Evolutionary conservation across 441 rosid genomes (phyloP).

Genomic region (Gossypium lobatum): DNA sequence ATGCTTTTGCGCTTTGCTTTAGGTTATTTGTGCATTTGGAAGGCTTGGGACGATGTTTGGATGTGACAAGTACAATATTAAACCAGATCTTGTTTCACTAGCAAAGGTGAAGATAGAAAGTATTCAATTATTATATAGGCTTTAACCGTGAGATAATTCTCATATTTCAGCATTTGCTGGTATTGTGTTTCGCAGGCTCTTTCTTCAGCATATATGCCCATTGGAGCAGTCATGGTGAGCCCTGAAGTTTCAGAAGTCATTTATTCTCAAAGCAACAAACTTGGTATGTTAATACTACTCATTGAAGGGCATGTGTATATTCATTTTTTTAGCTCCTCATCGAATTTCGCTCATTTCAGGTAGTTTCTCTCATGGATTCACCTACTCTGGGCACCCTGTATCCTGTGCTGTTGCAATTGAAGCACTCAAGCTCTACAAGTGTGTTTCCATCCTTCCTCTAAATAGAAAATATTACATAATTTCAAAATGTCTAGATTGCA

Average conservation of each 20-base stretch:
- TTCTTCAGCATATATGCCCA: slow-evolving; percentile 90
- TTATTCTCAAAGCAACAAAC: slow-evolving; percentile 39
- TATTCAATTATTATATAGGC: not conserved
- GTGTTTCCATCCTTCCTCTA: slow-evolving; percentile 18
- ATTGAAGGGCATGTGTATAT: not conserved
- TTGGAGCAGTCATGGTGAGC: slow-evolving; percentile 82
- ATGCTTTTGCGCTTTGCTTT: slow-evolving; percentile 16
- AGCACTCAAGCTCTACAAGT: slow-evolving; percentile 82
- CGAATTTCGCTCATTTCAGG: slow-evolving; percentile 39
- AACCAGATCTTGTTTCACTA: slow-evolving; percentile 80
- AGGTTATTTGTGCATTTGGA: slow-evolving; percentile 99
- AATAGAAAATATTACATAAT: not conserved
- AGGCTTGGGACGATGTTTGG: slow-evolving; percentile 99
- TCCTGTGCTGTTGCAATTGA: slow-evolving; percentile 87
- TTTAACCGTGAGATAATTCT: not conserved
- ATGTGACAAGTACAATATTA: slow-evolving; percentile 76
- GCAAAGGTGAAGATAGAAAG: slow-evolving; percentile 61
- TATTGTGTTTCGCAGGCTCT: slow-evolving; percentile 52
- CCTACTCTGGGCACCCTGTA: slow-evolving; percentile 96
- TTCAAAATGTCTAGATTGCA: not conserved
- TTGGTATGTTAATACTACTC: slow-evolving; percentile 21
- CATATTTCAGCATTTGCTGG: slow-evolving; percentile 1
- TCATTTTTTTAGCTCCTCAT: slow-evolving; percentile 12
- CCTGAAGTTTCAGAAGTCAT: slow-evolving; percentile 83
- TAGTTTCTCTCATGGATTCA: slow-evolving; percentile 83